Conservation (phyloP, 129 eudicot species). For the Oenanthe sinensis region DNA sequence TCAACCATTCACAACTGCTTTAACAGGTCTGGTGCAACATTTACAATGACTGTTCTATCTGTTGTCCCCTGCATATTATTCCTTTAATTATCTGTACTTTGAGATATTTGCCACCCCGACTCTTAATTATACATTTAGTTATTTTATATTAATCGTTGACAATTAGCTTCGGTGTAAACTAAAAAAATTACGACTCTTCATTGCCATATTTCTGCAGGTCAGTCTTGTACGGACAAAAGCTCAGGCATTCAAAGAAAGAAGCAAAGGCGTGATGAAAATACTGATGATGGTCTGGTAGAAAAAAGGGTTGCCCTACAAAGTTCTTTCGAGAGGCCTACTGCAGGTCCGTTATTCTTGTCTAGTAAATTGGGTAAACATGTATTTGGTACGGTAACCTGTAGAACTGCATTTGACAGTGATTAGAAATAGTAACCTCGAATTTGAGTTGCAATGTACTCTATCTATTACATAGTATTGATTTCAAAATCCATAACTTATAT, state of each 20-base stretch:
- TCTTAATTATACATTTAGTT: background rate
- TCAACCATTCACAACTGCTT: constrained; percentile 4
- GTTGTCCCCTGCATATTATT: background rate
- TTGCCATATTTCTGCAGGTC: background rate
- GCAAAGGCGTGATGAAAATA: constrained; percentile 20
- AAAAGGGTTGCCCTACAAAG: constrained; percentile 9
- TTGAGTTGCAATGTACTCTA: background rate
- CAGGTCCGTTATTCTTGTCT: background rate
- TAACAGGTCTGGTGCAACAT: constrained; percentile 13
- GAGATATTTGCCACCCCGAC: background rate
- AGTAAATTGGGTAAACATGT: background rate
- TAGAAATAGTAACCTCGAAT: background rate
- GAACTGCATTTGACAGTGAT: background rate
- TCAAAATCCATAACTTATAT: background rate
- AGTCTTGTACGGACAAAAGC: background rate
- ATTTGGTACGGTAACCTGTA: background rate
- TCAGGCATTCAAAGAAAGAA: constrained; percentile 24
- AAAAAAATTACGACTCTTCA: background rate
- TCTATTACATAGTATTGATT: background rate
- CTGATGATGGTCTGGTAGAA: constrained; percentile 9
- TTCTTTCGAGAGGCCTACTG: constrained; percentile 9
- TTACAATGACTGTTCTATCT: background rate
- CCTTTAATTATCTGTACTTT: background rate
- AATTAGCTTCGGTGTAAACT: background rate
- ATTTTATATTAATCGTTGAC: background rate